Conservation (phyloP, 352 stramenopile species). For the Phytopythium helicoides region DNA sequence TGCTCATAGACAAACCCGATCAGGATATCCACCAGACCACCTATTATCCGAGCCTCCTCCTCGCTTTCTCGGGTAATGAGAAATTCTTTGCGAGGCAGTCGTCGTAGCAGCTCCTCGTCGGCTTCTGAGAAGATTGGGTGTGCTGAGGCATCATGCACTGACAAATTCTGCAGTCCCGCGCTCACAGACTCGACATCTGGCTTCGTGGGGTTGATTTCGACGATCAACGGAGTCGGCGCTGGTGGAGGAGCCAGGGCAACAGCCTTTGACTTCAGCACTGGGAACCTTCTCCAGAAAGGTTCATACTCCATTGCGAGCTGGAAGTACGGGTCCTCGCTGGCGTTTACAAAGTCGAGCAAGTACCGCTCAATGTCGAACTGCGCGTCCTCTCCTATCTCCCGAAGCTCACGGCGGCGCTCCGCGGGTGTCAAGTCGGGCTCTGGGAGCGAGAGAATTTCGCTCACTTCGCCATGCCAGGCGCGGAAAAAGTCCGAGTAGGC, state of each 20-base stretch:
- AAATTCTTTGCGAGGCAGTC: conserved; percentile 79
- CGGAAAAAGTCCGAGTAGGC: conserved; percentile 92
- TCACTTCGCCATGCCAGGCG: conserved; percentile 90
- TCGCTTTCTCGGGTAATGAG: conserved; percentile 52
- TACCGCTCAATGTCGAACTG: conserved; percentile 97
- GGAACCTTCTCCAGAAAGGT: conserved; percentile 85
- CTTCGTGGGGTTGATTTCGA: conserved; percentile 24
- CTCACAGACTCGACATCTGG: conserved; percentile 17
- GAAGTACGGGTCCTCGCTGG: conserved; percentile 93
- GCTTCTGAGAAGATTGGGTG: conserved; percentile 38
- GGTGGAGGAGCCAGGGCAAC: background rate
- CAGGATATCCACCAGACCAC: conserved; percentile 92
- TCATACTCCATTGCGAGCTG: conserved; percentile 84
- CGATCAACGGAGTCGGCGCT: conserved; percentile 21
- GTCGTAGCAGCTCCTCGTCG: conserved; percentile 74
- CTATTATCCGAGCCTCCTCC: conserved; percentile 63
- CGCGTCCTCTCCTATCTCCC: conserved; percentile 84
- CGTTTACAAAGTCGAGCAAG: conserved; percentile 91
- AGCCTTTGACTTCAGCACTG: conserved; percentile 14
- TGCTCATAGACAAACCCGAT: conserved; percentile 96
- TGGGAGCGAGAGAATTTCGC: conserved; percentile 92
- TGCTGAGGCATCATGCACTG: conserved; percentile 11
- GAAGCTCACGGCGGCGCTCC: conserved; percentile 65
- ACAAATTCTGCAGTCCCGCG: conserved; percentile 19
- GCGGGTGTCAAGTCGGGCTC: conserved; percentile 83